Conservation (phyloP, 345 rosid genomes). For the Hypericum androsaemum region DNA sequence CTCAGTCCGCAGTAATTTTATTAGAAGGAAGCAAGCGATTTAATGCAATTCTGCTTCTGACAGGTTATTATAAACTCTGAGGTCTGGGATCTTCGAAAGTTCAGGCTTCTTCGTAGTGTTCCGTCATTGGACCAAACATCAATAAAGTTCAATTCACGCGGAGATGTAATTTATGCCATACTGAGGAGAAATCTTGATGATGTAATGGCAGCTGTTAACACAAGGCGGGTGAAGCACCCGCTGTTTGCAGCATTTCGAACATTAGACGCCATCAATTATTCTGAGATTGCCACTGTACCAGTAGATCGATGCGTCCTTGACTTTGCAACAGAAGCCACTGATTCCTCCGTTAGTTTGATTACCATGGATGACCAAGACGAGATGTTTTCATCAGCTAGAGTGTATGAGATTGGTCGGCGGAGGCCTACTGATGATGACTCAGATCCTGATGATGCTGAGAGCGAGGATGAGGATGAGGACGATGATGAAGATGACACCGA, state of each 20-base stretch:
- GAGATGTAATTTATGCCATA: constrained; percentile 92
- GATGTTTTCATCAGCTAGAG: constrained; percentile 79
- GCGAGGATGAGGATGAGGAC: constrained; percentile 78
- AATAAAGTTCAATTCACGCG: constrained; percentile 77
- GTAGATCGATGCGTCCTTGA: constrained; percentile 96
- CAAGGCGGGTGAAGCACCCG: constrained; percentile 80
- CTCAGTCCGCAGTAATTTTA: too few species aligned
- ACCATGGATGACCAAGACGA: constrained; percentile 97
- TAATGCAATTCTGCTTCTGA: background rate
- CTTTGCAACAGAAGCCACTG: constrained; percentile 85
- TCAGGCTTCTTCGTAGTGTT: constrained; percentile 77
- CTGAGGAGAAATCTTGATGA: constrained; percentile 93
- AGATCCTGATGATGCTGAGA: constrained; percentile 93
- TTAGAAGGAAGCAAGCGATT: too few species aligned
- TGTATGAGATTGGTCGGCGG: constrained; percentile 88
- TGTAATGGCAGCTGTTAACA: constrained; percentile 76
- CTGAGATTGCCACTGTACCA: constrained; percentile 82
- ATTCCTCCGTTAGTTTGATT: constrained; percentile 78
- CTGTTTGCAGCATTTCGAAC: constrained; percentile 85
- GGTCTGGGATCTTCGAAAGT: constrained; percentile 91
- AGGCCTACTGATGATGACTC: constrained; percentile 94
- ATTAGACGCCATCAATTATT: constrained; percentile 81
- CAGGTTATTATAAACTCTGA: constrained; percentile 95
- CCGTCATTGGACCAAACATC: constrained; percentile 89
- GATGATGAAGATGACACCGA: constrained; percentile 63